Conservation (phyloP, 805 yeast species). For the Sugiyamaella boreocaroliniensis region DNA sequence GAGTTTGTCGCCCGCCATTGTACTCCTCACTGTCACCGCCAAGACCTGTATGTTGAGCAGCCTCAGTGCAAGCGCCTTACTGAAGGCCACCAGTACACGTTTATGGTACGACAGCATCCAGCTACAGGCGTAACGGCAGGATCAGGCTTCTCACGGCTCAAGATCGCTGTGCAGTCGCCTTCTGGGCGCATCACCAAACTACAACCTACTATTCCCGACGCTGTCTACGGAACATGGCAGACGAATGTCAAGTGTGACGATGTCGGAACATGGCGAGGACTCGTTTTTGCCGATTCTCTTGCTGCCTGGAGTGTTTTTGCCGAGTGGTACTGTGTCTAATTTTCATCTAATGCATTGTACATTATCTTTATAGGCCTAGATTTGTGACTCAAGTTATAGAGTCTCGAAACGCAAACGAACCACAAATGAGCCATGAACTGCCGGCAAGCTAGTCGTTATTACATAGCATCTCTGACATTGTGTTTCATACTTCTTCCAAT, state of each 20-base stretch:
- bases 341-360: no score
- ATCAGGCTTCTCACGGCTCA: conserved; percentile 40
- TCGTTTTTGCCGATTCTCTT: conserved; percentile 71
- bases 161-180: conserved; percentile 75
- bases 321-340: conserved; percentile 67
- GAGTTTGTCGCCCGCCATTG: conserved; percentile 70
- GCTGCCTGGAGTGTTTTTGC: conserved; percentile 83
- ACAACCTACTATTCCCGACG: conserved; percentile 39
- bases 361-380: no score
- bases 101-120: conserved; percentile 58
- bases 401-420: no score
- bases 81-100: conserved; percentile 53
- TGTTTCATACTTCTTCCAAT: no score
- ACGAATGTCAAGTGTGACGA: conserved; percentile 58
- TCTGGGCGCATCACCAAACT: conserved; percentile 69
- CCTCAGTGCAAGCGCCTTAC: conserved; percentile 71
- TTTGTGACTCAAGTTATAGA: no score
- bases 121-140: conserved; percentile 40
- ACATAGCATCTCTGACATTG: no score
- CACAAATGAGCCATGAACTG: no score
- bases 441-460: no score
- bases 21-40: conserved; percentile 56
- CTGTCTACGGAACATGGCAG: conserved; percentile 42
- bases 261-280: conserved; percentile 74
- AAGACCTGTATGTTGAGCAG: conserved; percentile 74